phyloP scores from a whole-genome alignment of 2,329 filamentous ascomycete species.

The Clathrospora elynae region DNA sequence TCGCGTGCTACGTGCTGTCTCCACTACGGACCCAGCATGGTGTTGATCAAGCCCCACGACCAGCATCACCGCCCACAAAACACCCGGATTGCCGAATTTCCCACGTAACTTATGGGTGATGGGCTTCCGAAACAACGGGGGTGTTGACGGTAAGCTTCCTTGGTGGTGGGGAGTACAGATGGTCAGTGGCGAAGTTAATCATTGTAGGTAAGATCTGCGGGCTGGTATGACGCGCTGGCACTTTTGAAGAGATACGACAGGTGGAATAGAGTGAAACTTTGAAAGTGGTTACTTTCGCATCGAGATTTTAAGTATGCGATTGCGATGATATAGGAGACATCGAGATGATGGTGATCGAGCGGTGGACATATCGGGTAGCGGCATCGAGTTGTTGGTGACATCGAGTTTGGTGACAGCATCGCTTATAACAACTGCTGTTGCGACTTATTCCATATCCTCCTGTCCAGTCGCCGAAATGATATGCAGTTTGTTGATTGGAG shows the following conservation, averaged over 20 bases:
- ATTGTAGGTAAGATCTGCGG: constrained; percentile 19
- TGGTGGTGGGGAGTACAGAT: not conserved
- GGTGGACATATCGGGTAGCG: constrained; percentile 11
- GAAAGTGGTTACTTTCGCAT: constrained; percentile 1
- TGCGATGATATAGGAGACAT: not conserved
- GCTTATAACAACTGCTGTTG: too few relatives aligned
- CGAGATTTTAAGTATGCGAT: not conserved
- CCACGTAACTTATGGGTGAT: not conserved
- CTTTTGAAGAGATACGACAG: constrained; percentile 7
- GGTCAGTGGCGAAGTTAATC: constrained; percentile 8
- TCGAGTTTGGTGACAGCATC: too few relatives aligned
- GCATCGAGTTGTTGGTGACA: constrained; percentile 10
- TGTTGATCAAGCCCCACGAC: constrained; percentile 5
- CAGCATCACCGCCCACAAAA: constrained; percentile 9
- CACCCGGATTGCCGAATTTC: constrained; percentile 2
- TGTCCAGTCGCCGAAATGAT: too few relatives aligned
- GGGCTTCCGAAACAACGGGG: not conserved
- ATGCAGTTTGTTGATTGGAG: too few relatives aligned
- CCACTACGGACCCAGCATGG: too few relatives aligned
- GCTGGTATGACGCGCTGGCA: constrained; percentile 19
- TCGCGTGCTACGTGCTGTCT: too few relatives aligned
- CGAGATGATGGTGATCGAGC: not conserved
- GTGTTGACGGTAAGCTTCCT: not conserved
- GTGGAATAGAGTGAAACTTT: constrained; percentile 1
- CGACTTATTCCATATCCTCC: too few relatives aligned